These are phyloP conservation scores for Gaultheria prostrata DNA, from an alignment of 148 eudicot species.

Conservation along the genomic window DNA sequence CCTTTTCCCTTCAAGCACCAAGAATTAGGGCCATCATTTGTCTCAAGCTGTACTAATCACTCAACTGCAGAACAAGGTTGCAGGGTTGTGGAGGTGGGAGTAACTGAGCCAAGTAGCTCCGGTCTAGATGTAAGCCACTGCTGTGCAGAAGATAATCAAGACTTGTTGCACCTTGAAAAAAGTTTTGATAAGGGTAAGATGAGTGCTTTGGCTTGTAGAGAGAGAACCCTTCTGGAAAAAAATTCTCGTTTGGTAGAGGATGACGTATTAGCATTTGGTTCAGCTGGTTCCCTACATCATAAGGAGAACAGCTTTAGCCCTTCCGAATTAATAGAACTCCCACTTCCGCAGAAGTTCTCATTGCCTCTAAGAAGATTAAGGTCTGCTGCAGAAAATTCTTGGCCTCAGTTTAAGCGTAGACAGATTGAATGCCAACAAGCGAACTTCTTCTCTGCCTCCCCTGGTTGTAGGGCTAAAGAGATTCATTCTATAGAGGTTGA, in stretches of 20 bases:
- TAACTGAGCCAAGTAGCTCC: constrained; percentile 18
- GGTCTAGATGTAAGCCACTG: constrained; percentile 7
- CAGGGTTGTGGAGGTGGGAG: constrained; percentile 21
- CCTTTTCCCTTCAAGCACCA: constrained; percentile 17
- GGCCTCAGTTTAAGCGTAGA: constrained; percentile 65
- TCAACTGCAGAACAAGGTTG: constrained; percentile 23
- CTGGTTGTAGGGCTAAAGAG: constrained; percentile 24
- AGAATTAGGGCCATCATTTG: constrained; percentile 15
- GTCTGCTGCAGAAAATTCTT: constrained; percentile 34
- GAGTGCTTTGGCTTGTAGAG: constrained; percentile 5
- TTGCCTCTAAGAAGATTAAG: constrained; percentile 25
- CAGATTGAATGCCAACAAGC: constrained; percentile 38
- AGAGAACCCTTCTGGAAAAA: constrained; percentile 16
- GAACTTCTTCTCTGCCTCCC: constrained; percentile 31
- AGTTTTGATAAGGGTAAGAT: constrained; percentile 11
- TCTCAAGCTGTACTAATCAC: constrained; percentile 22
- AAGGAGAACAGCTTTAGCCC: constrained; percentile 18
- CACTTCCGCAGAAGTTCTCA: constrained; percentile 9
- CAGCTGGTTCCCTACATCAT: constrained; percentile 26
- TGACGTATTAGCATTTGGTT: constrained; percentile 18
- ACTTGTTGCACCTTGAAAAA: constrained; percentile 15
- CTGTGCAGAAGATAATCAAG: constrained; percentile 18
- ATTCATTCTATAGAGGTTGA: constrained; percentile 17
- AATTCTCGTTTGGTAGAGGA: constrained; percentile 20
- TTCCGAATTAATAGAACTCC: constrained; percentile 21